Conservation (phyloP, 192 early-diverging fungal genomes). For the Coemansia sp. region DNA sequence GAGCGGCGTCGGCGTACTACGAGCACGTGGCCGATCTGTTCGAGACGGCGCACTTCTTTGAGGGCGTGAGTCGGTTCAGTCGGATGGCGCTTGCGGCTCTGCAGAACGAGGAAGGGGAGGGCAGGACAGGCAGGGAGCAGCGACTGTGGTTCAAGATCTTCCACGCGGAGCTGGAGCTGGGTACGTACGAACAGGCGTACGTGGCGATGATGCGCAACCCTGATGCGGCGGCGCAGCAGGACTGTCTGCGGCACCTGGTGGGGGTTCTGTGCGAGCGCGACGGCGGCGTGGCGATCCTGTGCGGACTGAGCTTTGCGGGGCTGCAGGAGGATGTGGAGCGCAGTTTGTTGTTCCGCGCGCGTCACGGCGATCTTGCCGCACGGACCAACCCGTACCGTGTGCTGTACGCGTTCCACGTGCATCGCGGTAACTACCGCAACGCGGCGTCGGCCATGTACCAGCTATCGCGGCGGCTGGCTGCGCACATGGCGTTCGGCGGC, state of each 20-base stretch:
- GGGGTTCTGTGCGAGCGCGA: constrained; percentile 51
- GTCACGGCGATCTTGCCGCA: constrained; percentile 38
- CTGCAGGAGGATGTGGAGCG: constrained; percentile 53
- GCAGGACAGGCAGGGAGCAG: constrained; percentile 4
- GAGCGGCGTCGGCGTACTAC: constrained; percentile 33
- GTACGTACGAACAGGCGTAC: constrained; percentile 45
- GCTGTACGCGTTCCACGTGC: constrained; percentile 55
- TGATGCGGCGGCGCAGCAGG: constrained; percentile 34
- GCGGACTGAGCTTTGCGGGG: constrained; percentile 41
- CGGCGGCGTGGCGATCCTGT: constrained; percentile 35
- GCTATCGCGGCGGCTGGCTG: constrained; percentile 40
- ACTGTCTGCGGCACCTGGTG: constrained; percentile 51
- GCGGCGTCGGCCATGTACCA: constrained; percentile 58
- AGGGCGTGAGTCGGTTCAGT: constrained; percentile 19
- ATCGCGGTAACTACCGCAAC: constrained; percentile 56
- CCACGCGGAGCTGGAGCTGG: constrained; percentile 45
- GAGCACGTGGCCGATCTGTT: constrained; percentile 46
- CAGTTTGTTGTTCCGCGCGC: constrained; percentile 53
- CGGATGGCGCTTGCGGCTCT: constrained; percentile 34
- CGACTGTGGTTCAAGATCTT: constrained; percentile 53
- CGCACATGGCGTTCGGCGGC: constrained; percentile 16
- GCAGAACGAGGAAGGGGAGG: constrained; percentile 15
- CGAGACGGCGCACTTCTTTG: constrained; percentile 15
- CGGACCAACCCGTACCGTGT: constrained; percentile 51
- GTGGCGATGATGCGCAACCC: constrained; percentile 53